Conservation (phyloP, 1,139 yeast species). For the Magnusiomyces paraingens region DNA sequence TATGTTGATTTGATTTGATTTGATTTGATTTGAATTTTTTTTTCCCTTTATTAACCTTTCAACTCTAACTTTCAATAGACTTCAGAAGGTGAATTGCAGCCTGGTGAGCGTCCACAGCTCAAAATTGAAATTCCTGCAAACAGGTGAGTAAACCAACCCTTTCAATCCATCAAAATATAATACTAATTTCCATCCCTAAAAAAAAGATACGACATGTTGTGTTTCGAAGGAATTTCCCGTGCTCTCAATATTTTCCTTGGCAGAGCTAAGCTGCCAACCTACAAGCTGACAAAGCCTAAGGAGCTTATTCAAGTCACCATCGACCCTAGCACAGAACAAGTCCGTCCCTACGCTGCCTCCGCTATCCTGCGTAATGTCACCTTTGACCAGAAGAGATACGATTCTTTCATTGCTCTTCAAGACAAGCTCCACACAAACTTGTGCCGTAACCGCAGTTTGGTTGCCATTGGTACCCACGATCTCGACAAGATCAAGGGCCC, state of each 20-base stretch:
- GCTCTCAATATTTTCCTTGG: conserved; percentile 89
- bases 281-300: conserved; percentile 48
- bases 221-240: conserved; percentile 96
- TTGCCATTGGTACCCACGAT: conserved; percentile 98
- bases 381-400: conserved; percentile 79
- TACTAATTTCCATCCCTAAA: conserved; percentile 20
- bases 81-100: conserved; percentile 48
- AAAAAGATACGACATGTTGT: conserved; percentile 81
- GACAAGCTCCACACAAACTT: conserved; percentile 93
- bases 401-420: conserved; percentile 91
- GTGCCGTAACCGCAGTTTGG: conserved; percentile 94
- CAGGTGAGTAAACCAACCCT: conserved; percentile 18
- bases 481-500: conserved; percentile 76
- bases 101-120: conserved; percentile 85
- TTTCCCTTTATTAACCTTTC: no score
- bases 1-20: conserved; percentile 17
- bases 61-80: conserved; percentile 15
- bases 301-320: conserved; percentile 54
- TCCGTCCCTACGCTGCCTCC: conserved; percentile 92
- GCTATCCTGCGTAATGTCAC: conserved; percentile 81
- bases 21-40: no score
- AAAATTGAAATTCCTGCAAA: conserved; percentile 98
- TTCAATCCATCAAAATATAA: conserved; percentile 7
- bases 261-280: conserved; percentile 55
- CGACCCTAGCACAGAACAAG: conserved; percentile 59